phyloP scores from a whole-genome alignment of 192 early-diverging fungal genomes.

The Coemansia sp. region DNA sequence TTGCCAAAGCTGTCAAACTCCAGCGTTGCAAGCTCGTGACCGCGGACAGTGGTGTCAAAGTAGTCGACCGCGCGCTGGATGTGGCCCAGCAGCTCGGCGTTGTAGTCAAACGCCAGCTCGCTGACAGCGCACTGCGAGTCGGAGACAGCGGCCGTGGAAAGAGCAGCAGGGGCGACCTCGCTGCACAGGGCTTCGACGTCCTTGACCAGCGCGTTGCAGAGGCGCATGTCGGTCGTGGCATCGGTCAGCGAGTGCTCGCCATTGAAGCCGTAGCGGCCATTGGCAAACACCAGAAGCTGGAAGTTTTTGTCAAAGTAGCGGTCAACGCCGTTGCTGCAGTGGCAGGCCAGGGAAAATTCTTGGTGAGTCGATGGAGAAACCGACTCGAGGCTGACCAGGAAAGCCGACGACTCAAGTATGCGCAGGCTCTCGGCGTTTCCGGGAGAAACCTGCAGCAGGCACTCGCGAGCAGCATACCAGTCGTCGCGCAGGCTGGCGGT shows the following conservation, averaged over 20 bases:
- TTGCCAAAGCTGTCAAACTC: conserved; percentile 76
- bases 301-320: conserved; percentile 81
- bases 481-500: conserved; percentile 60
- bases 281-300: conserved; percentile 79
- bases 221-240: conserved; percentile 75
- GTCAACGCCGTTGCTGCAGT: conserved; percentile 79
- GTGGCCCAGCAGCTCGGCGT: conserved; percentile 45
- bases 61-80: conserved; percentile 62
- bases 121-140: conserved; percentile 41
- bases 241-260: conserved; percentile 77
- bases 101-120: conserved; percentile 58
- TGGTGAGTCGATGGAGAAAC: conserved; percentile 68
- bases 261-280: conserved; percentile 77
- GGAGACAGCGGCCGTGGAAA: conserved; percentile 22
- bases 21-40: conserved; percentile 68
- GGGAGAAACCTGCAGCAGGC: conserved; percentile 60
- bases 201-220: conserved; percentile 69
- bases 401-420: conserved; percentile 71
- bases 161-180: background rate
- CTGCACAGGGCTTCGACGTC: conserved; percentile 57
- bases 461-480: conserved; percentile 59
- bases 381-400: conserved; percentile 80
- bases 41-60: conserved; percentile 67
- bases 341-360: conserved; percentile 74
- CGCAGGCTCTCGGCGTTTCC: conserved; percentile 66